Evolutionary conservation across 2,329 filamentous ascomycete genomes (phyloP).

Genomic region (Ambrosiella beaveri): DNA sequence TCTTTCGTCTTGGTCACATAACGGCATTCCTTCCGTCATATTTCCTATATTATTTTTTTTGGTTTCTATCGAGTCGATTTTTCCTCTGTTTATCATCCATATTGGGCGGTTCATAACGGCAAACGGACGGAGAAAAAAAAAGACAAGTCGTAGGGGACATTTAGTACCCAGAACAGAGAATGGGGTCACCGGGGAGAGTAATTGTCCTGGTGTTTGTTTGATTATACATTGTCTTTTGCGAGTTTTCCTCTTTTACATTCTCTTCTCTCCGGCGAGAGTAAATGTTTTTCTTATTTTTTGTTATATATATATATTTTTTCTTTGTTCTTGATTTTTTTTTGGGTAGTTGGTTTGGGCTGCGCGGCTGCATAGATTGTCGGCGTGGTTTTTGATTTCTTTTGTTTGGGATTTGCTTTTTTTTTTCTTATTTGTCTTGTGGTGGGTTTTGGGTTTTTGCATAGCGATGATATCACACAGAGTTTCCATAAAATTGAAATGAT

Average conservation of each 20-base stretch:
- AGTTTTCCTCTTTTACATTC: background rate
- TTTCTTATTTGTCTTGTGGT: background rate
- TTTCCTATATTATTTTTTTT: no score
- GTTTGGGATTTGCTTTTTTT: conserved; percentile 5
- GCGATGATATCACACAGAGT: background rate
- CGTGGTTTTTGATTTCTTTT: background rate
- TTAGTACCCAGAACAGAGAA: background rate
- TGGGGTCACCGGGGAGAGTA: background rate
- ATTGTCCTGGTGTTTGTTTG: background rate
- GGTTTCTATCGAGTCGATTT: no score
- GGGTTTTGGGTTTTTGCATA: background rate
- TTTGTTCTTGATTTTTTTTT: background rate
- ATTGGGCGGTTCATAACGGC: no score
- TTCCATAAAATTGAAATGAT: background rate
- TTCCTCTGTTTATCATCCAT: no score
- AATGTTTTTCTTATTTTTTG: background rate
- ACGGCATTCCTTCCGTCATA: no score
- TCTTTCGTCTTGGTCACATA: no score
- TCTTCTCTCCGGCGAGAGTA: background rate
- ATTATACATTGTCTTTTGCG: background rate
- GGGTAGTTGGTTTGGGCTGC: background rate
- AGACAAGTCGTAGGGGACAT: no score
- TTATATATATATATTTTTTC: background rate
- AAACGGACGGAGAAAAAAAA: no score
- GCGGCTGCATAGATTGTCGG: background rate